A percentile compares a stretch with the other conserved stretches of the same genome.
Conservation (phyloP, 441 rosid species). For the Capsella rubella region DNA sequence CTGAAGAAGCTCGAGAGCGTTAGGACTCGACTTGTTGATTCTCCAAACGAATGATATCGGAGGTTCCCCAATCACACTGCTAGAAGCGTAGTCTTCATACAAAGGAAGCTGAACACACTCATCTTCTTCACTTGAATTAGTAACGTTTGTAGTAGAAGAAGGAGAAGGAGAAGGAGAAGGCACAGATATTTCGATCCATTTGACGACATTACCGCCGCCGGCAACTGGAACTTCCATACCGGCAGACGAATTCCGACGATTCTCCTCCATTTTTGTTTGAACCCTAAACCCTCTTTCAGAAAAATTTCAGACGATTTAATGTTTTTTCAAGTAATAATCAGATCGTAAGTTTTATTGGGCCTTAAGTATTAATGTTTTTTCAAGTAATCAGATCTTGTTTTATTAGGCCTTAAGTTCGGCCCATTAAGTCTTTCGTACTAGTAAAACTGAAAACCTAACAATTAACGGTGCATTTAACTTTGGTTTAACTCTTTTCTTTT, state of each 20-base stretch:
- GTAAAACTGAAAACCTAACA: slow-evolving; percentile 33
- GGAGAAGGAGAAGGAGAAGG: slow-evolving; percentile 46
- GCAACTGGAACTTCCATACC: slow-evolving; percentile 81
- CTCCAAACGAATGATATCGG: slow-evolving; percentile 64
- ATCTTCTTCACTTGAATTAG: slow-evolving; percentile 36
- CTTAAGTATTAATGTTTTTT: not conserved
- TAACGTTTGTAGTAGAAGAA: slow-evolving; percentile 8
- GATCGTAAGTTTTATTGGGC: not conserved
- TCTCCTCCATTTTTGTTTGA: slow-evolving; percentile 39
- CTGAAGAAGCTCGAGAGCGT: slow-evolving; percentile 73
- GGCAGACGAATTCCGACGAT: slow-evolving; percentile 44
- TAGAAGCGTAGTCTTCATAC: slow-evolving; percentile 62
- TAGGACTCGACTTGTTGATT: slow-evolving; percentile 58
- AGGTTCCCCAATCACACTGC: slow-evolving; percentile 54
- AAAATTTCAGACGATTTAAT: not conserved
- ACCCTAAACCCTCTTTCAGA: slow-evolving; percentile 40
- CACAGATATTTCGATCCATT: slow-evolving; percentile 68
- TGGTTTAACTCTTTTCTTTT: not conserved
- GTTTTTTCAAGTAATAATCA: not conserved
- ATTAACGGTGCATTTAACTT: slow-evolving; percentile 29
- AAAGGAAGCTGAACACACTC: slow-evolving; percentile 46
- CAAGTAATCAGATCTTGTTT: not conserved
- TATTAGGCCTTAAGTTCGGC: not conserved
- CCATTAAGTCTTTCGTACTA: not conserved
- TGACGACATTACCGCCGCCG: slow-evolving; percentile 73